Base-by-base conservation (phyloP, 345 rosid species). In the Linum usitatissimum region DNA sequence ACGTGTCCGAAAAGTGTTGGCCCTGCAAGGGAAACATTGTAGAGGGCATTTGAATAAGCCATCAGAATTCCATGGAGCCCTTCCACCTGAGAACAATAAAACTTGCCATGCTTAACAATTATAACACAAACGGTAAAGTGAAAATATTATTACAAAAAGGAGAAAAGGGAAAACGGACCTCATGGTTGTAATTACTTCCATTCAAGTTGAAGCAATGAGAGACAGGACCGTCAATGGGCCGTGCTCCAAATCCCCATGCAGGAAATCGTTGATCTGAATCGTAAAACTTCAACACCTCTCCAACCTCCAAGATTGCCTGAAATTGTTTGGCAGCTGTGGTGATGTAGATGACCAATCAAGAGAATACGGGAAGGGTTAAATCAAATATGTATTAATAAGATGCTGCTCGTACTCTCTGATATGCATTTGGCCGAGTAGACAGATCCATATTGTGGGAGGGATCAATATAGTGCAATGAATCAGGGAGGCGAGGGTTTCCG, bases 211-310 rank as follows among this genome's bases (percentile, higher is more conserved):
- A 92, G 77, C 95, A 86, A 81, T 92, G 98, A 31, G 86, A 86
- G 64, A 92, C 96, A 3, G 96, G 98, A 38, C 90, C 93, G 66
- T 92, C 98, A 40, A 92, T 92, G 45, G 98, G 98, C 55, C 96
- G 84, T 66, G 98, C 98, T 64, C 98, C 98, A 71, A 92, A 92
- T 17, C 98, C 96, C 98, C 98, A 92, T 2, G 96, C 95, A 9
- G 95, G 89, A 79, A 86, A 92, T 59, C 79, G 85, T 74, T 77
- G 84, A 73, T 88, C 93, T 4, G 83, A 40, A 73, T 88, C 96
- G 70, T 92, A 92, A 74, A 85, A 81, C 77, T 92, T 90, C 76
- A 92, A 77, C 21, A 92, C 95, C 66, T 85, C 89, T 77, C 95
- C 98, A 60, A 92, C 92, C 69, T 86, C 96, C 19, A 75, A 31